Evolutionary conservation across 2,329 filamentous ascomycete species (phyloP), one percentile per base, ranked within the genome.

Genomic region (Trichoderma aggressivum): DNA sequence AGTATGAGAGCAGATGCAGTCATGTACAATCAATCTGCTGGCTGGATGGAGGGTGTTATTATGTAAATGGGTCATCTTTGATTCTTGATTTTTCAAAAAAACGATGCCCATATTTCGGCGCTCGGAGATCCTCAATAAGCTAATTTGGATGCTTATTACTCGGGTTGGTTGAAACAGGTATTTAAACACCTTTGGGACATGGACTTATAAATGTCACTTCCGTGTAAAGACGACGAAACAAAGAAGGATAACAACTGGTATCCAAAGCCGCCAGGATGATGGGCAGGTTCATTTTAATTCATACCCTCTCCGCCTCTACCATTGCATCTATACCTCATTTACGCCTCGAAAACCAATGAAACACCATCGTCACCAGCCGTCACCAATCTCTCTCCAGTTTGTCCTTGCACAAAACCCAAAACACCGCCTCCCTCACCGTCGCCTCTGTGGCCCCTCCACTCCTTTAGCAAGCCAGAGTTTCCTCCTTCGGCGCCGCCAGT

Each of bases 301-400:
- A 43, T 47, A 47, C 11, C 26, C 53, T 39, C 24, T 66, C 10
- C n/a, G 43, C 3, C 43, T 50, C 43, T 50, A 50, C 43, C 47
- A 55, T 6, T 32, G 18, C 16, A 1, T 70, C 32, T 55, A 55
- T 63, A 32, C 24, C 5, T 55, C 64, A 58, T 28, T 76, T 80
- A 87, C 55, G 85, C 84, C 79, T 91, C 88, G 79, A 93, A 93
- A 1, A 93, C 88, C 76, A 93, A 79, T 32, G 89, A 84, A 30
- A 93, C 80, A 7, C 88, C 87, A 79, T 99, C 96, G 82, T 99
- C 96, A 28, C 96, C 96, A 2, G 94, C 96, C 7, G 96, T 98
- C 5, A 97, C 87, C 62, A 98, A 85, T 74, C 90, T 86, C 80
- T 90, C 88, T 0, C 93, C 93, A 4, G 85, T 88, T 79, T 90